Base-by-base conservation (phyloP, 2,329 filamentous ascomycete species). In the Cryphonectria japonica region DNA sequence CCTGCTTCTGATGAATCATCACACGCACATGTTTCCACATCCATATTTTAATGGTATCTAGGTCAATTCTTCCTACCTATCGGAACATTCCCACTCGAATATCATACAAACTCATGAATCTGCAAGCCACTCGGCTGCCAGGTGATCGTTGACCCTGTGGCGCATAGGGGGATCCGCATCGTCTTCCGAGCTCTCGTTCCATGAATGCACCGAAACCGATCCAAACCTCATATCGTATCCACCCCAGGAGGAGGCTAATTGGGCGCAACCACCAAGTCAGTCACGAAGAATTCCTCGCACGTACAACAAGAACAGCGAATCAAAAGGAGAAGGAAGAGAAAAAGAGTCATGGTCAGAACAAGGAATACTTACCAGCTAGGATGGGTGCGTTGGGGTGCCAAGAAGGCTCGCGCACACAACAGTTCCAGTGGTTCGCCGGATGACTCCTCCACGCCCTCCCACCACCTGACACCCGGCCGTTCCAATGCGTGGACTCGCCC, bases 331-430 rank as follows among this genome's bases (percentile, higher is more conserved):
- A 7, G 7, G 54, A 59, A 8, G 6, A 32, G 19, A 59, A 14
- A 32, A 59, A 59, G 29, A 59, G 26, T 13, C 34, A 26, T 34
- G 60, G 60, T 8, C 26, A 54, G 59, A 7, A 69, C 57, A 37
- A 60, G 72, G 43, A 69, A 50, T 39, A 83, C 85, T 82, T 78
- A 88, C 87, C 86, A 76, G 86, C 94, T 74, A 98, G 85, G 57
- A 97, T 85, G 0, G 94, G 94, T 1, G 92, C 93, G 74, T 87
- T 91, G 0, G 95, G 95, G 82, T 97, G 94, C 95, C 95, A 97
- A 77, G 92, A 94, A 32, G 92, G 93, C 83, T 98, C 95, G 46
- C 95, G 86, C 29, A 97, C 93, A 75, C 93, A 93, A 0, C 93
- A 94, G 73, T 87, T 87, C 92, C 92, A 95, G 41, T 88, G 86